Evolutionary conservation across 2,329 filamentous ascomycete genomes (phyloP).

Genomic region (Plectosphaerella plurivora): DNA sequence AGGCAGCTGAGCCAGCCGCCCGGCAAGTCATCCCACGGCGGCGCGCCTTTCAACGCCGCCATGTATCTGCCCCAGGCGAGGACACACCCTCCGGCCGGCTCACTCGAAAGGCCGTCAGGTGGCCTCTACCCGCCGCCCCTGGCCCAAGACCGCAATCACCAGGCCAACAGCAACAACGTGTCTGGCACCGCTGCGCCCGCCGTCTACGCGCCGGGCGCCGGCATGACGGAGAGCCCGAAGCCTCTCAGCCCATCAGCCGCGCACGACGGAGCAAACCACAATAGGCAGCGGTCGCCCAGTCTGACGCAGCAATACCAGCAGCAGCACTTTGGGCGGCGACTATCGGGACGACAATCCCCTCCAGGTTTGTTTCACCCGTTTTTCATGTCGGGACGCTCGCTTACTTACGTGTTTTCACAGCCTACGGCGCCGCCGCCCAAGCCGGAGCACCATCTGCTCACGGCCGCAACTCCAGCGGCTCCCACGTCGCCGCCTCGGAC

Average conservation of each 20-base stretch:
- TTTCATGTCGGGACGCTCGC: not conserved
- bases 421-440: conserved; percentile 17
- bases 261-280: conserved; percentile 45
- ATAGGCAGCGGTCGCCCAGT: conserved; percentile 62
- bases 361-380: conserved; percentile 17
- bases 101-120: conserved; percentile 40
- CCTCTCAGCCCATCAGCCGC: conserved; percentile 64
- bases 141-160: conserved; percentile 23
- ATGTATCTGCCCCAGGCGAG: conserved; percentile 58
- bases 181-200: conserved; percentile 44
- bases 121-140: conserved; percentile 59
- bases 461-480: conserved; percentile 40
- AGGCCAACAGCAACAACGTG: conserved; percentile 42
- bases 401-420: conserved; percentile 5
- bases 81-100: conserved; percentile 72
- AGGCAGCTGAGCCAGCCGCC: conserved; percentile 65
- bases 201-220: conserved; percentile 62
- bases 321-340: conserved; percentile 55
- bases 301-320: conserved; percentile 62
- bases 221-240: conserved; percentile 83
- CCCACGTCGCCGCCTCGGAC: conserved; percentile 27
- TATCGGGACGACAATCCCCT: conserved; percentile 50
- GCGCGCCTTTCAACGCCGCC: conserved; percentile 39
- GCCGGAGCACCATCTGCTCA: conserved; percentile 14
- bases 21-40: conserved; percentile 68